Conservation (phyloP, 345 rosid species). For the Ceriops tagal region DNA sequence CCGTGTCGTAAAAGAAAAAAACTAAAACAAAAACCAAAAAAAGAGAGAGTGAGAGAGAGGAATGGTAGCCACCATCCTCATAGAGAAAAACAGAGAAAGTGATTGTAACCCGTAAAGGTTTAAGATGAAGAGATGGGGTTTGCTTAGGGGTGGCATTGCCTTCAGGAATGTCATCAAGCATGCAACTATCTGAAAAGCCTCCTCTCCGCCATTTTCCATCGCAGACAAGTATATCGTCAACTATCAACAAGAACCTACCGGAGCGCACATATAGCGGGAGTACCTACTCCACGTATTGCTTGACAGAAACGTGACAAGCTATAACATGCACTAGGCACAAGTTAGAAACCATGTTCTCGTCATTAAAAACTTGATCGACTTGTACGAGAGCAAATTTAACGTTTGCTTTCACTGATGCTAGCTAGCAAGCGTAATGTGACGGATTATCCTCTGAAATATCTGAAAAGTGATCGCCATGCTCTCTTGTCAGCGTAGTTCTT, state of each 20-base stretch:
- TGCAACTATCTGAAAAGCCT: slow-evolving; percentile 8
- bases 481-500: no score
- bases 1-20: no score
- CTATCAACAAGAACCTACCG: not conserved
- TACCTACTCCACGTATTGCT: no score
- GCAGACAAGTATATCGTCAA: not conserved
- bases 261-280: not conserved
- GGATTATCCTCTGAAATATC: no score
- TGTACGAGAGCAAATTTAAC: not conserved
- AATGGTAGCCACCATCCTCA: not conserved
- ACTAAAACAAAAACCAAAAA: no score
- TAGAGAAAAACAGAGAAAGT: not conserved
- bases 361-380: slow-evolving; percentile 10
- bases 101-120: not conserved
- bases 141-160: not conserved
- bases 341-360: not conserved
- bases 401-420: not conserved
- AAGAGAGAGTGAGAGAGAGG: not conserved
- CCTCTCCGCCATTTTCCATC: slow-evolving; percentile 1
- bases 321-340: not conserved
- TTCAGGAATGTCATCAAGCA: not conserved
- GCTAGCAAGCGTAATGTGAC: not conserved
- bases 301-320: no score
- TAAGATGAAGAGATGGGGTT: not conserved
- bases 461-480: no score